These are phyloP conservation scores for Psilocybe subaeruginosa DNA, from an alignment of 768 basidiomycete species.

Conservation along the genomic window DNA sequence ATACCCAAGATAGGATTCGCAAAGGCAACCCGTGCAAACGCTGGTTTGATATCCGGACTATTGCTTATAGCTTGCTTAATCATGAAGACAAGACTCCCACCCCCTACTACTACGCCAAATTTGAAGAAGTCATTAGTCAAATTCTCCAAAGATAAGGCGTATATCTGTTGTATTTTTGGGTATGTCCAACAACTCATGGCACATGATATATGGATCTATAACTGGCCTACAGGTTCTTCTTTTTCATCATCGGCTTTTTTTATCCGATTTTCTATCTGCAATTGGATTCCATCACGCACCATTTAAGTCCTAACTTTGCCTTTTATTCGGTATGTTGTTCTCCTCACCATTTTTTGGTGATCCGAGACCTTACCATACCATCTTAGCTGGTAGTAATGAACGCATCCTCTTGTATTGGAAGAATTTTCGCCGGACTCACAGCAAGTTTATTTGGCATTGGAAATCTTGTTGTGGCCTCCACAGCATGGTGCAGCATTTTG, in stretches of 20 bases:
- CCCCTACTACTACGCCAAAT: slow-evolving; percentile 1
- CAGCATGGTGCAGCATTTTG: slow-evolving; percentile 4
- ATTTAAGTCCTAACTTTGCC: slow-evolving; percentile 1
- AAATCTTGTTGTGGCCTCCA: slow-evolving; percentile 4
- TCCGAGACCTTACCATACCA: no score
- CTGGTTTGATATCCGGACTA: slow-evolving; percentile 7
- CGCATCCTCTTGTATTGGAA: slow-evolving; percentile 5
- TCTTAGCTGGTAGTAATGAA: slow-evolving; percentile 11
- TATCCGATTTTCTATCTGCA: slow-evolving; percentile 16
- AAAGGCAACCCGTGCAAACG: slow-evolving; percentile 9
- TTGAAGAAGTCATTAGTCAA: slow-evolving; percentile 8
- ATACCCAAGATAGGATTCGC: slow-evolving; percentile 9
- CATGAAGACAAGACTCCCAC: slow-evolving; percentile 13
- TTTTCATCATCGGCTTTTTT: slow-evolving; percentile 10
- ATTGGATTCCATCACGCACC: slow-evolving; percentile 8
- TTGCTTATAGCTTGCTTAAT: slow-evolving; percentile 7
- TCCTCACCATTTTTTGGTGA: no score
- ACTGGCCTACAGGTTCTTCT: slow-evolving; percentile 5
- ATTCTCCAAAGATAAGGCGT: slow-evolving; percentile 14
- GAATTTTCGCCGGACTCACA: slow-evolving; percentile 3
- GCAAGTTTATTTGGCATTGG: not conserved
- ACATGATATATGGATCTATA: not conserved
- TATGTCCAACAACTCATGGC: not conserved
- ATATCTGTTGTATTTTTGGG: slow-evolving; percentile 11
- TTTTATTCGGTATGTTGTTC: slow-evolving; percentile 12